phyloP scores from a whole-genome alignment of 441 rosid species.

The Aleurites moluccanus region DNA sequence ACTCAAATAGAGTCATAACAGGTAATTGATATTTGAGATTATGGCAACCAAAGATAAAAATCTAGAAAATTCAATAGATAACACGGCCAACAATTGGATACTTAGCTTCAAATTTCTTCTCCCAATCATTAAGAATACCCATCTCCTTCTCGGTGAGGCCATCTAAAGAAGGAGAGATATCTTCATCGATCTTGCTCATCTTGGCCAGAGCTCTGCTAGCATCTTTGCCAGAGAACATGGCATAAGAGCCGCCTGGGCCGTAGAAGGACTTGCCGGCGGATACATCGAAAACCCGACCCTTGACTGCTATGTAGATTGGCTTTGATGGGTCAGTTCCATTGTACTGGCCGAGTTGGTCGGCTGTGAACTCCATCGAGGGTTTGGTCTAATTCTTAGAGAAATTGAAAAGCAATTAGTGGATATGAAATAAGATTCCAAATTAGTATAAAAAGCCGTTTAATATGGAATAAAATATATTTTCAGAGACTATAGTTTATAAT shows the following conservation, averaged over 20 bases:
- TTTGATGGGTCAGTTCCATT: conserved; percentile 72
- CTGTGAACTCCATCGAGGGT: conserved; percentile 62
- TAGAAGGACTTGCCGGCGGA: conserved; percentile 75
- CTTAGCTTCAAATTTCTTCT: conserved; percentile 84
- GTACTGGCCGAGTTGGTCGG: conserved; percentile 59
- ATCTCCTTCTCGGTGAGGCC: conserved; percentile 81
- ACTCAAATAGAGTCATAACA: not conserved
- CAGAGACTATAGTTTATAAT: too few species aligned
- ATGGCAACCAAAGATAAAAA: not conserved
- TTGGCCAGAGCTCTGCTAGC: conserved; percentile 85
- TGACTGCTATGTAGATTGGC: conserved; percentile 82
- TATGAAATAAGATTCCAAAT: not conserved
- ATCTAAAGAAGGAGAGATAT: conserved; percentile 54
- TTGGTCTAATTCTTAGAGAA: not conserved
- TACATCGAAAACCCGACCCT: conserved; percentile 75
- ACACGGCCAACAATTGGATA: conserved; percentile 81
- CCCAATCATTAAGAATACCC: conserved; percentile 75
- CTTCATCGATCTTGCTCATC: conserved; percentile 90
- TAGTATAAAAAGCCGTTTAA: too few species aligned
- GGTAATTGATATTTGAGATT: not conserved
- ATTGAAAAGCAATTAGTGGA: not conserved
- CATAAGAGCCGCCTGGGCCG: conserved; percentile 69
- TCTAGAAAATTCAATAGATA: conserved; percentile 23
- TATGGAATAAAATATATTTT: too few species aligned
- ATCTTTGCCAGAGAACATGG: conserved; percentile 77